Evolutionary conservation across 306 rosid genomes (phyloP), one percentile per base, ranked within the genome.

Genomic region (Gastrolobium bilobum): DNA sequence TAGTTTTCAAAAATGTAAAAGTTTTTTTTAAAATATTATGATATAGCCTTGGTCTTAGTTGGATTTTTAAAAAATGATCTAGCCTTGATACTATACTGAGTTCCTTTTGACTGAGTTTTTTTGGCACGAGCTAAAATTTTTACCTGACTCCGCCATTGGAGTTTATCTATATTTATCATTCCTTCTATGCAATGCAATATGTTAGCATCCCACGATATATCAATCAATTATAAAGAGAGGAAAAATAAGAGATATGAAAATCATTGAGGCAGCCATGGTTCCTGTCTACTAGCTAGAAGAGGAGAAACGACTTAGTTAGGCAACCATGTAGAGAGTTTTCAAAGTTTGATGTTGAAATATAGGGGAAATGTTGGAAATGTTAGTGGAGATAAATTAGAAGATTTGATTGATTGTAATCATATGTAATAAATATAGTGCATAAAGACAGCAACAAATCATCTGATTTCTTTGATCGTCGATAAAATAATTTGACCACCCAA

Each of bases 231-330:
- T 4, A 11, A 20, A 10, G 38, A 37, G 46, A 6, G 4, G 30
- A 7, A 42, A 6, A 46, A 37, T 33, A 70, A 46, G 79, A 72
- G 4, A 77, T 38, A 29, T 11, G 38, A 26, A 44, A 34, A 6
- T 38, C 3, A 0, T 6, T 1, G 4, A 35, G 7, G 84, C 82
- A 71, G 76, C 78, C 83, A 29, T 50, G 78, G 57, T 74, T 46
- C 69, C 20, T 4, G 34, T 58, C 15, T 14, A 42, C 56, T 13
- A 30, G n/a, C 26, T 20, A 20, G 26, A 4, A 59, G 59, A 30
- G 29, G 4, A 29, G 54, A 73, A 57, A 58, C 78, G 14, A 56
- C 20, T 13, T 70, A 77, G 76, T 71, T 69, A 51, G 61, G 81
- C 68, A 64, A 30, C 31, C 26, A 20, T 33, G 7, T 2, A 3